These are phyloP conservation scores for Wickerhamiella occidentalis DNA, from an alignment of 805 yeast species.

Conservation along the genomic window DNA sequence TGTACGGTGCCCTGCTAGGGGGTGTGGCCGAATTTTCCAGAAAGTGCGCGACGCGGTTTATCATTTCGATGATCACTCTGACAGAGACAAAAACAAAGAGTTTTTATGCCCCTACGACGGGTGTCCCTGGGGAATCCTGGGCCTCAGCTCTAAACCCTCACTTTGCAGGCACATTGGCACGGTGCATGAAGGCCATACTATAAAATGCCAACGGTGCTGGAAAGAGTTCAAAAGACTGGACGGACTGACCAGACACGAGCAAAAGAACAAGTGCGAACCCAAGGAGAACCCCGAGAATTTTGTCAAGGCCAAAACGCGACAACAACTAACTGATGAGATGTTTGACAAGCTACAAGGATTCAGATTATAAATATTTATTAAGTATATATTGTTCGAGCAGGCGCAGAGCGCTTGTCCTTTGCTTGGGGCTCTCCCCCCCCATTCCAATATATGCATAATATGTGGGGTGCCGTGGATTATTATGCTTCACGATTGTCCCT, in stretches of 20 bases:
- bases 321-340: not conserved
- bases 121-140: slow-evolving; percentile 5
- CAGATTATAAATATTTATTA: not conserved
- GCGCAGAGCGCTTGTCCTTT: no score
- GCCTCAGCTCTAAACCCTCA: slow-evolving; percentile 4
- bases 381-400: no score
- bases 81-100: not conserved
- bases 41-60: slow-evolving; percentile 5
- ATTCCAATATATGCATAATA: not conserved
- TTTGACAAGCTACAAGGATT: not conserved
- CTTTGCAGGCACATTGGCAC: slow-evolving; percentile 1
- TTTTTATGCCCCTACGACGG: slow-evolving; percentile 1
- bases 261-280: slow-evolving; percentile 4
- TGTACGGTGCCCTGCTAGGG: not conserved
- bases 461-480: not conserved
- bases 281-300: not conserved
- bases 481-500: not conserved
- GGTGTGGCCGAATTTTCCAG: not conserved
- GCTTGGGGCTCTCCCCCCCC: no score
- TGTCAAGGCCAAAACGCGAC: not conserved
- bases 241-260: slow-evolving; percentile 4
- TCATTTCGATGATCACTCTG: slow-evolving; percentile 2
- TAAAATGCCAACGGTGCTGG: slow-evolving; percentile 1
- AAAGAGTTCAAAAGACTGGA: slow-evolving; percentile 1
- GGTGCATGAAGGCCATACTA: not conserved